Base-by-base conservation (phyloP, 2,329 filamentous ascomycete genomes). In the Penicillium griseofulvum region DNA sequence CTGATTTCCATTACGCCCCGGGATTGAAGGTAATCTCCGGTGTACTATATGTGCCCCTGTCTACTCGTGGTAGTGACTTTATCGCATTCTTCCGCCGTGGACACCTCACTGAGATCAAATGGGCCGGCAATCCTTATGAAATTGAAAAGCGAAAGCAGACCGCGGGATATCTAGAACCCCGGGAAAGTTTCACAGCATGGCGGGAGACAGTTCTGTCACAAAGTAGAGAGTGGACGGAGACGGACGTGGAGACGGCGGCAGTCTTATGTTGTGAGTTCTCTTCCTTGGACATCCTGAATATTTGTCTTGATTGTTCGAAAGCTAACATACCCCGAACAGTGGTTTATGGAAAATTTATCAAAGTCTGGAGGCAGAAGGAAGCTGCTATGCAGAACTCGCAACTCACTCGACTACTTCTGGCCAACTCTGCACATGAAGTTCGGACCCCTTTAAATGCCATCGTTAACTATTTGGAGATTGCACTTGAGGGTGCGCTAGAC, bases 401-500 rank as follows among this genome's bases (percentile, higher is more conserved):
- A 56, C 78, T 96, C 2, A 96, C 90, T 0, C 81, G 85, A 44
- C 74, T 96, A 4, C 74, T 96, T 1, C 78, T 96, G 22, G 89
- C 91, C 5, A 96, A 96, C 61, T 95, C 91, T 0, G 91, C 91
- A 0, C 92, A 96, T 61, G 91, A 96, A 76, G 90, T 96, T 9
- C 87, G 92, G 47, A 96, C 91, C 0, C 91, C 91, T 0, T 76
- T 96, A 2, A 96, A 96, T 66, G 91, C 91, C 16, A 96, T 96
- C 66, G 95, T 96, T 73, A 96, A 96, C 65, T 96, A 95, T 63
- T 81, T 96, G 1, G 91, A 96, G 64, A 96, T 96, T 60, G 91
- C 91, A 0, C 76, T 96, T 1, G 91, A 96, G 73, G 90, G 91
- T 0, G 77, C 80, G 0, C 77, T 96, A 3, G 91, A 96, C 60